Base-by-base conservation (phyloP, 306 rosid genomes). In the Mimosa pudica region DNA sequence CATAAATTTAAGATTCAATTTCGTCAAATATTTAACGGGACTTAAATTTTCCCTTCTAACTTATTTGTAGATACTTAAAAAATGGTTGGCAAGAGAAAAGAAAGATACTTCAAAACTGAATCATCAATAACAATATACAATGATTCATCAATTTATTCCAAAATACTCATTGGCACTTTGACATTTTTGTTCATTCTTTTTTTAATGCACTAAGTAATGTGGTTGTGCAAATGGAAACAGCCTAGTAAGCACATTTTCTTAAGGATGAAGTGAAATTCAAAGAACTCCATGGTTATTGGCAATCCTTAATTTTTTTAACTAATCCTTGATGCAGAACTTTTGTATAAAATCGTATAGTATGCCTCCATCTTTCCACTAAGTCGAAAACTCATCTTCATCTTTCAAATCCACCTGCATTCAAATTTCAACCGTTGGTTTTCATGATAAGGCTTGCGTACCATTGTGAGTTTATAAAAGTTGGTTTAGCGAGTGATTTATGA, bases 351-450 rank as follows among this genome's bases (percentile, higher is more conserved):
- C 5, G 42, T 38, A 2, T 38, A 38, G 5, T 38, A 38, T 38
- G 5, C 42, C 42, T 38, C 42, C 42, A 38, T 38, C 42, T 38
- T 38, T 38, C 42, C 5, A 38, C 42, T 5, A 38, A 24, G 30
- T 24, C 30, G 30, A 24, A 51, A 14, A 14, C 57, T 12, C 16
- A 51, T 51, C 57, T 14, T 14, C 57, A 51, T 51, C 16, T 51
- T 7, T 14, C 3, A 2, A 13, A 14, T 51, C 7, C 24, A 16
- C 60, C 9, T 8, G 9, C 60, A 52, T 52, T 18, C 6, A 30
- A 51, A 82, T 84, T 81, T 73, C 66, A 61, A 18, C 77, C 76
- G 48, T 80, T 44, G 75, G 77, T 77, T 73, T 83, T 55, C 80
- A 77, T 44, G 85, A 85, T 82, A 87, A 80, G 60, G 54, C 67